Evolutionary conservation across 2,329 filamentous ascomycete species (phyloP).

Genomic region (Colletotrichum truncatum): DNA sequence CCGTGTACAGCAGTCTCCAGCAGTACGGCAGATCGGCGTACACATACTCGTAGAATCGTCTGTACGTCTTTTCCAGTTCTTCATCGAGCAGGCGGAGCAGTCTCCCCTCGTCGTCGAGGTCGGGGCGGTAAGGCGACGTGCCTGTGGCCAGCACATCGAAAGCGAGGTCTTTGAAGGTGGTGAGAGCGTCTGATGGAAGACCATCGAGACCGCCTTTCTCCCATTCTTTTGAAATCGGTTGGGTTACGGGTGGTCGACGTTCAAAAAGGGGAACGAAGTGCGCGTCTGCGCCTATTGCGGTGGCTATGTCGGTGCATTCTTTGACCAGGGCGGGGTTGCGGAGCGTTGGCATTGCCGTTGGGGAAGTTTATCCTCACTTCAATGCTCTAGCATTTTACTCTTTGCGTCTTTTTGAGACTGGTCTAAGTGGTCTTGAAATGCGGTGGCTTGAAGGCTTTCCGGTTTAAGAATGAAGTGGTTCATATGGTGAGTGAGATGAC

Average conservation of each 20-base stretch:
- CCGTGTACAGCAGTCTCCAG: conserved; percentile 78
- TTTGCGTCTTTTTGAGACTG: too few species aligned
- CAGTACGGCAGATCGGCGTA: conserved; percentile 72
- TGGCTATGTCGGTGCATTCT: conserved; percentile 2
- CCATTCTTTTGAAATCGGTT: background rate
- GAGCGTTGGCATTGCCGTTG: background rate
- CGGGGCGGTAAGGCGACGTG: background rate
- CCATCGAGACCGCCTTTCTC: background rate
- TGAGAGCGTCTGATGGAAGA: background rate
- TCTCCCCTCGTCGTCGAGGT: background rate
- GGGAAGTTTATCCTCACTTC: too few species aligned
- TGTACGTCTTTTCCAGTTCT: conserved; percentile 19
- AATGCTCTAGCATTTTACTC: too few species aligned
- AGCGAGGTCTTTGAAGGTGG: background rate
- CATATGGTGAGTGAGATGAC: background rate
- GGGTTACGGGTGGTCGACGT: background rate
- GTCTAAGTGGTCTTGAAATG: too few species aligned
- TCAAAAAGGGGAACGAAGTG: background rate
- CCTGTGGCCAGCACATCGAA: background rate
- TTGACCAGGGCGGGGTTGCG: background rate
- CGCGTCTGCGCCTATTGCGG: background rate
- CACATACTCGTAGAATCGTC: conserved; percentile 71
- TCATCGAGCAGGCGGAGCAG: conserved; percentile 11
- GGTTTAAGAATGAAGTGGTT: too few species aligned
- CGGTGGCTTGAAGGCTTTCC: too few species aligned